Conservation (phyloP, 2,329 filamentous ascomycete genomes). For the Fusarium subtropicale region DNA sequence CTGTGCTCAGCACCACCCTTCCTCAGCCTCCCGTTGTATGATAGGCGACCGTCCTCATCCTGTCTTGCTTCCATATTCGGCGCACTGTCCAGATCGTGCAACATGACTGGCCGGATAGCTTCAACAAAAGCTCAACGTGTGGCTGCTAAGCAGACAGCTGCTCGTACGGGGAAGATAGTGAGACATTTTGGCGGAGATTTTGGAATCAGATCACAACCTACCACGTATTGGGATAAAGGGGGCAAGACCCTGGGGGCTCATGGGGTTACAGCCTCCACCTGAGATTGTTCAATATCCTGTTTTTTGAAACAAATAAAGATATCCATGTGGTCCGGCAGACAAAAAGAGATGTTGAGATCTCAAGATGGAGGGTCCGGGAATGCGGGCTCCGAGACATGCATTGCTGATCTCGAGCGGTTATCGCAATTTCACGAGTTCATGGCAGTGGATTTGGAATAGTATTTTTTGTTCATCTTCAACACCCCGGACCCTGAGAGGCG, state of each 20-base stretch:
- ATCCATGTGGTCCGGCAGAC: slow-evolving; percentile 5
- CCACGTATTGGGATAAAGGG: slow-evolving; percentile 3
- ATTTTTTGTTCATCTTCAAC: neutral
- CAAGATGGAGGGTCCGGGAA: slow-evolving; percentile 34
- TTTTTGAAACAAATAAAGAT: slow-evolving; percentile 14
- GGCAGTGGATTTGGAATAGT: neutral
- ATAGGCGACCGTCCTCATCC: slow-evolving; percentile 18
- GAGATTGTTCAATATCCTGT: slow-evolving; percentile 23
- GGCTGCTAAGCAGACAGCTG: slow-evolving; percentile 28
- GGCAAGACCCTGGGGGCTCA: slow-evolving; percentile 13
- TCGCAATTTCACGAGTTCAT: slow-evolving; percentile 12
- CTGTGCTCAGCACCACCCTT: slow-evolving; percentile 31
- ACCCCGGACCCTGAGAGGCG: neutral
- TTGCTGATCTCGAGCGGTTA: slow-evolving; percentile 32
- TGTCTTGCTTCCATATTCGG: slow-evolving; percentile 24
- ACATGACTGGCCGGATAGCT: slow-evolving; percentile 28
- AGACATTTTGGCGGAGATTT: slow-evolving; percentile 34
- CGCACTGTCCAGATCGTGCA: slow-evolving; percentile 33
- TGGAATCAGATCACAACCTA: slow-evolving; percentile 11
- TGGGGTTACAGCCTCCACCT: slow-evolving; percentile 19
- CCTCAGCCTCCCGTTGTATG: slow-evolving; percentile 25
- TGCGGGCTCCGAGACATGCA: slow-evolving; percentile 36
- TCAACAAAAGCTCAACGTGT: slow-evolving; percentile 24
- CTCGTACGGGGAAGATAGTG: slow-evolving; percentile 15
- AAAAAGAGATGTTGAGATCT: slow-evolving; percentile 21